Percentiles rank a stretch among this genome's conserved stretches.
phyloP scores from a whole-genome alignment of 139 green algal genomes.

The Chlorella sorokiniana region DNA sequence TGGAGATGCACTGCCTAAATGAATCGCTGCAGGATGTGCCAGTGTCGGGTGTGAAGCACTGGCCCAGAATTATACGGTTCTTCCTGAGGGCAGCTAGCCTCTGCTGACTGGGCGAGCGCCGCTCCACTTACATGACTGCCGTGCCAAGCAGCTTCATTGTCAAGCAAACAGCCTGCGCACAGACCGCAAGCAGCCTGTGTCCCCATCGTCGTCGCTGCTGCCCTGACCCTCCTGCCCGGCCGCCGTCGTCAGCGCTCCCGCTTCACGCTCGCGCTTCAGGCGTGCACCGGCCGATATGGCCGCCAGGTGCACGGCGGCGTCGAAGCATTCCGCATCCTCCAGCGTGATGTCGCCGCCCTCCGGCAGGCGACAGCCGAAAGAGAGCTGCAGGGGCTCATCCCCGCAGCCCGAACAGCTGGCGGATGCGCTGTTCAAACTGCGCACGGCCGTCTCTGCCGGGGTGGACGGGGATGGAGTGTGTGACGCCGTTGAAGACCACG shows the following conservation, averaged over 20 bases:
- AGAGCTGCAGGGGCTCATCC: background rate
- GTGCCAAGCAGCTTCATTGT: too few relatives aligned
- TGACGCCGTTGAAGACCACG: background rate
- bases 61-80: too few relatives aligned
- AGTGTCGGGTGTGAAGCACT: too few relatives aligned
- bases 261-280: background rate
- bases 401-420: background rate
- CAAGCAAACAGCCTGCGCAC: too few relatives aligned
- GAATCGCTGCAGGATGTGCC: too few relatives aligned
- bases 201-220: too few relatives aligned
- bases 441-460: background rate
- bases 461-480: background rate
- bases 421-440: background rate
- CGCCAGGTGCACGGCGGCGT: slow-evolving; percentile 6
- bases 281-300: background rate
- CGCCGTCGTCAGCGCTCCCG: background rate
- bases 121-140: too few relatives aligned
- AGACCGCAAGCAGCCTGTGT: too few relatives aligned
- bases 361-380: background rate
- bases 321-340: background rate
- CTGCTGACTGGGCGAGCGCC: too few relatives aligned
- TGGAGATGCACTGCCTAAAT: too few relatives aligned
- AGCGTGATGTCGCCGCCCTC: background rate
- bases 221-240: too few relatives aligned
- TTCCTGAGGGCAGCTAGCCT: too few relatives aligned